Percentiles rank a stretch among this genome's conserved stretches.
Evolutionary conservation across 1,284 basidiomycete genomes (phyloP).

Genomic region (Irpex sp.): DNA sequence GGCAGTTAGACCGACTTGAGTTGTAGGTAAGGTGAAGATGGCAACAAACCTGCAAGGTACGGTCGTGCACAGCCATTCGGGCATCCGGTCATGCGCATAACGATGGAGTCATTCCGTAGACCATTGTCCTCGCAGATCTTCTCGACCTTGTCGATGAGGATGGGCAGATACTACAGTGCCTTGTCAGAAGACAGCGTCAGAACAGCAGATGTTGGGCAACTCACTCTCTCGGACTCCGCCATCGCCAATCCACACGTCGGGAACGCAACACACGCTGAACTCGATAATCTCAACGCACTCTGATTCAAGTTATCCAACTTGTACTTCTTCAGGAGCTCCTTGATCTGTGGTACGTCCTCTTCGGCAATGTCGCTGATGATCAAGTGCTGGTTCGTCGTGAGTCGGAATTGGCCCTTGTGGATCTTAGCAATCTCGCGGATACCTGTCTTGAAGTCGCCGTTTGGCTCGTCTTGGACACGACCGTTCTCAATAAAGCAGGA

Average conservation of each 20-base stretch:
- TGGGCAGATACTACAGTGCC: conserved; percentile 72
- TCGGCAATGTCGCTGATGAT: conserved; percentile 81
- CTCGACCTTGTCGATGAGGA: conserved; percentile 94
- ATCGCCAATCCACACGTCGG: conserved; percentile 95
- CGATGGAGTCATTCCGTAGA: conserved; percentile 87
- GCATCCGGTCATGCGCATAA: conserved; percentile 98
- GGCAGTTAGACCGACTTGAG: background rate
- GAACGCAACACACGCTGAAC: conserved; percentile 95
- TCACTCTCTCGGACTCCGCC: conserved; percentile 87
- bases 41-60: conserved; percentile 74
- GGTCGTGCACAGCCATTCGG: conserved; percentile 93
- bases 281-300: conserved; percentile 77
- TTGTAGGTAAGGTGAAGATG: background rate
- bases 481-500: conserved; percentile 98
- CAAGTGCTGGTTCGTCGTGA: conserved; percentile 95
- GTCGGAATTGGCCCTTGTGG: conserved; percentile 90
- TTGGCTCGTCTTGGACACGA: conserved; percentile 90
- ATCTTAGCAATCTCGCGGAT: conserved; percentile 89
- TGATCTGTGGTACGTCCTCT: conserved; percentile 73
- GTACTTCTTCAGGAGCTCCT: conserved; percentile 78
- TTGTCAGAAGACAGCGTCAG: too few relatives aligned
- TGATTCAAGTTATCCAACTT: conserved; percentile 87
- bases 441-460: conserved; percentile 88
- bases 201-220: too few relatives aligned
- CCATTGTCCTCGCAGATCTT: conserved; percentile 92